phyloP scores from a whole-genome alignment of 106 monocot species.

The Apostasia ramifera region DNA sequence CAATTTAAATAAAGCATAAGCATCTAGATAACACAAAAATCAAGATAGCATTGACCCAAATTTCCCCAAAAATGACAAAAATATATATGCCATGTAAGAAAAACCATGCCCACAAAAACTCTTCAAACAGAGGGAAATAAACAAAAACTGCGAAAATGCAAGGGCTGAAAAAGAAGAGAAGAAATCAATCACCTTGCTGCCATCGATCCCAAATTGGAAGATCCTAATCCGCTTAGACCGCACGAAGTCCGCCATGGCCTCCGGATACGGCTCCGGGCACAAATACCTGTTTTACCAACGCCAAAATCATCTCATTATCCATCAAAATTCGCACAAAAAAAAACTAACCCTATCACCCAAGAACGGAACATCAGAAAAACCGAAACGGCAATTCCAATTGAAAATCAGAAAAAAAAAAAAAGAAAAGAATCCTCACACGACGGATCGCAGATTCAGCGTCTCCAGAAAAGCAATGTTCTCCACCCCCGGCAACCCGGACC shows the following conservation, averaged over 20 bases:
- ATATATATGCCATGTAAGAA: no score
- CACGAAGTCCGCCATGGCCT: slow-evolving; percentile 42
- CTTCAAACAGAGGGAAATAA: no score
- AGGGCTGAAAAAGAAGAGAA: no score
- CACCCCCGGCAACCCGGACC: slow-evolving; percentile 48
- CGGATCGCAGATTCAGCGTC: slow-evolving; percentile 37
- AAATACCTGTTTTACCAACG: slow-evolving; percentile 31
- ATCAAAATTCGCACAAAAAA: not conserved
- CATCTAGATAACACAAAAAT: no score
- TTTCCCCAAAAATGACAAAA: no score
- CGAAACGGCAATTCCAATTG: not conserved
- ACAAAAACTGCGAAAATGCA: no score
- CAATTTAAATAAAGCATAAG: no score
- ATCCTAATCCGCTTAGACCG: slow-evolving; percentile 28
- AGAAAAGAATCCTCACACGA: slow-evolving; percentile 30
- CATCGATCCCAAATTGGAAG: slow-evolving; percentile 60
- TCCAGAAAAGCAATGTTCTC: slow-evolving; percentile 58
- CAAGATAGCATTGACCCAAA: no score
- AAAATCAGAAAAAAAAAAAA: not conserved
- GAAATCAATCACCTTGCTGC: slow-evolving; percentile 26
- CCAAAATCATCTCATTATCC: not conserved
- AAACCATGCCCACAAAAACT: no score
- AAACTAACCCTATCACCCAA: not conserved
- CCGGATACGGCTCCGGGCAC: slow-evolving; percentile 62
- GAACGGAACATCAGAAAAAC: not conserved